A percentile compares a stretch with the other conserved stretches of the same genome.
Evolutionary conservation across 2,329 filamentous ascomycete species (phyloP).

Genomic region (Exophiala mesophila): DNA sequence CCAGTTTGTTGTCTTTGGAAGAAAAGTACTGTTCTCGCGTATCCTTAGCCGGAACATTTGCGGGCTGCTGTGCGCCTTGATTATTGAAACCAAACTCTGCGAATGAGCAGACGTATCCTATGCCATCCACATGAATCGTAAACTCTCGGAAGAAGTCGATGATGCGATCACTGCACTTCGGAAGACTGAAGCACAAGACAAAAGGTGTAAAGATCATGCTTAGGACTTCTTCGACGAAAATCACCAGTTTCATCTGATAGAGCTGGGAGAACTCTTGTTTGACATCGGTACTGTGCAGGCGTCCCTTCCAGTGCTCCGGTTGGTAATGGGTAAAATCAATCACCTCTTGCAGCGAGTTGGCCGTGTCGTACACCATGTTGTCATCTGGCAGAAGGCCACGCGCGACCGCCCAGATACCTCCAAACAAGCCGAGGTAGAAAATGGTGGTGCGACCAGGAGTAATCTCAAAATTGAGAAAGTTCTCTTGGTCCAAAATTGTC

Average conservation of each 20-base stretch:
- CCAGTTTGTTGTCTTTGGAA: constrained; percentile 96
- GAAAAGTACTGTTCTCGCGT: constrained; percentile 83
- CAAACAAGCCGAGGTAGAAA: constrained; percentile 82
- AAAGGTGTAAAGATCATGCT: constrained; percentile 91
- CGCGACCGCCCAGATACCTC: constrained; percentile 75
- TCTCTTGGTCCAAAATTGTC: constrained; percentile 81
- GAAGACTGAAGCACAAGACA: constrained; percentile 78
- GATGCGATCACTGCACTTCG: constrained; percentile 83
- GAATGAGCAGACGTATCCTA: constrained; percentile 95
- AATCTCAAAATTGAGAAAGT: constrained; percentile 88
- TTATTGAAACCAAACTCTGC: constrained; percentile 97
- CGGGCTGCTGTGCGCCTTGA: constrained; percentile 45
- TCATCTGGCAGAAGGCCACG: constrained; percentile 83
- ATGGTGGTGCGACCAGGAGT: constrained; percentile 81
- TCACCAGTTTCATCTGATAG: constrained; percentile 86
- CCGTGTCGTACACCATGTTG: constrained; percentile 82
- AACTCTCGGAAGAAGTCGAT: constrained; percentile 98
- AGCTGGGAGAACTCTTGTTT: constrained; percentile 83
- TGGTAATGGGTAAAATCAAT: constrained; percentile 91
- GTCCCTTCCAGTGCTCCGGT: constrained; percentile 80
- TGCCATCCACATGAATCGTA: constrained; percentile 90
- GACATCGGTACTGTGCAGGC: constrained; percentile 90
- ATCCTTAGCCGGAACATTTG: constrained; percentile 28
- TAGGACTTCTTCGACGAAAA: constrained; percentile 87
- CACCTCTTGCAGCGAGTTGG: constrained; percentile 80